Conservation (phyloP, 257 asterid species). For the Anisodus tanguticus region DNA sequence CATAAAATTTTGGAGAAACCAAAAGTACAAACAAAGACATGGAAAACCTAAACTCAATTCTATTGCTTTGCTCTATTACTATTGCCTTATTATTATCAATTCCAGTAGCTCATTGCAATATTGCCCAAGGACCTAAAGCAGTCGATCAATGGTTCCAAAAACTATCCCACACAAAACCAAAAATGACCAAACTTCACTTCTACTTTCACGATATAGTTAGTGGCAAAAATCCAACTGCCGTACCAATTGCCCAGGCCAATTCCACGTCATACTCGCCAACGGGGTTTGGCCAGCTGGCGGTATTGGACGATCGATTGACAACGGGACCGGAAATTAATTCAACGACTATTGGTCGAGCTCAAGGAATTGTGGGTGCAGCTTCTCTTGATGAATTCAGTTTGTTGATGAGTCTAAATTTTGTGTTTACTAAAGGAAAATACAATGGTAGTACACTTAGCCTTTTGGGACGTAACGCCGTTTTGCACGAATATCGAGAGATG, state of each 20-base stretch:
- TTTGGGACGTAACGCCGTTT: conserved; percentile 43
- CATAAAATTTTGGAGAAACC: neutral
- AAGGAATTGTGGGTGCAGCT: conserved; percentile 47
- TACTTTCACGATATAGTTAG: conserved; percentile 49
- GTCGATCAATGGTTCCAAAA: conserved; percentile 41
- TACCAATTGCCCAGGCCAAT: conserved; percentile 38
- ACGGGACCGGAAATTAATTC: conserved; percentile 37
- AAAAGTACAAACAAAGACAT: neutral
- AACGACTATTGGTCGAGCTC: conserved; percentile 53
- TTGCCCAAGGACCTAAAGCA: conserved; percentile 33
- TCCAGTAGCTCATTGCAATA: neutral
- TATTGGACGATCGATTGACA: conserved; percentile 48
- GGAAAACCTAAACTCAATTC: neutral
- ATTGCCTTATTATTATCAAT: neutral
- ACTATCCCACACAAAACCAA: conserved; percentile 36
- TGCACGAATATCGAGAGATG: conserved; percentile 45
- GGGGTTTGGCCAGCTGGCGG: conserved; percentile 33
- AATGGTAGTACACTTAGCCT: conserved; percentile 59
- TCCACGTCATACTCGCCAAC: conserved; percentile 37
- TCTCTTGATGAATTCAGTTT: conserved; percentile 35
- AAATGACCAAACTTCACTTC: conserved; percentile 46
- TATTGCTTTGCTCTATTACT: conserved; percentile 14
- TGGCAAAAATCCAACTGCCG: conserved; percentile 37
- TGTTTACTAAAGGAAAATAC: conserved; percentile 45
- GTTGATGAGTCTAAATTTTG: conserved; percentile 45